Conservation (phyloP, 2,329 filamentous ascomycete genomes). For the Cercospora berteroae region DNA sequence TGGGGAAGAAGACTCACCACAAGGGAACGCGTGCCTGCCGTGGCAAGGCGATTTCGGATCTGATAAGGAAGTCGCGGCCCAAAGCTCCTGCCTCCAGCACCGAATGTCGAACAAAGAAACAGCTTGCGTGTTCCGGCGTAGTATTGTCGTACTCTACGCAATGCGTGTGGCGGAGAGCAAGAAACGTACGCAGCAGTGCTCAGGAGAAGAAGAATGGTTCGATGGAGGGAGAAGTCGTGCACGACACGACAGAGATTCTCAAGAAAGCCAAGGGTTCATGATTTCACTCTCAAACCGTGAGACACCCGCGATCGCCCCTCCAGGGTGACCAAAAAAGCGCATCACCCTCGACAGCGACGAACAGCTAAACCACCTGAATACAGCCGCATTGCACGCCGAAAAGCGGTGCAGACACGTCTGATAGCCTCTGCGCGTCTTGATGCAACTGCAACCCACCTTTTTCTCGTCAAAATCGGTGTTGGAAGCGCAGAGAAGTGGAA, state of each 20-base stretch:
- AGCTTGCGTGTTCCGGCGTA: neutral
- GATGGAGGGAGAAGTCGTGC: neutral
- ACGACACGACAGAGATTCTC: neutral
- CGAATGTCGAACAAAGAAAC: neutral
- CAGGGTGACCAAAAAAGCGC: too few species aligned
- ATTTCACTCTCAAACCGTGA: neutral
- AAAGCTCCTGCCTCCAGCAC: neutral
- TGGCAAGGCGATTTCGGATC: constrained; percentile 1
- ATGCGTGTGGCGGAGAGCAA: neutral
- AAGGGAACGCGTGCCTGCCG: neutral
- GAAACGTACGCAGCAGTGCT: neutral
- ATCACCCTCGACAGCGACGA: too few species aligned
- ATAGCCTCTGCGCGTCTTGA: too few species aligned
- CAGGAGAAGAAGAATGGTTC: neutral
- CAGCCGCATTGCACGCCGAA: too few species aligned
- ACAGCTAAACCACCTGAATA: too few species aligned
- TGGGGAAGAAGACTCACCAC: constrained; percentile 3
- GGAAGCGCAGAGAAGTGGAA: too few species aligned
- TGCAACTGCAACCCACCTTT: too few species aligned
- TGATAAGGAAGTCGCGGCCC: neutral
- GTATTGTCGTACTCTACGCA: neutral
- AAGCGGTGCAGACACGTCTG: too few species aligned
- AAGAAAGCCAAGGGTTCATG: neutral
- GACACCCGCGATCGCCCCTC: neutral
- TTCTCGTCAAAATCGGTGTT: too few species aligned